A percentile compares a stretch with the other conserved stretches of the same genome.
These are phyloP conservation scores for Phymatotrichopsis omnivora DNA, from an alignment of 2,329 filamentous ascomycete genomes.

Conservation along the genomic window DNA sequence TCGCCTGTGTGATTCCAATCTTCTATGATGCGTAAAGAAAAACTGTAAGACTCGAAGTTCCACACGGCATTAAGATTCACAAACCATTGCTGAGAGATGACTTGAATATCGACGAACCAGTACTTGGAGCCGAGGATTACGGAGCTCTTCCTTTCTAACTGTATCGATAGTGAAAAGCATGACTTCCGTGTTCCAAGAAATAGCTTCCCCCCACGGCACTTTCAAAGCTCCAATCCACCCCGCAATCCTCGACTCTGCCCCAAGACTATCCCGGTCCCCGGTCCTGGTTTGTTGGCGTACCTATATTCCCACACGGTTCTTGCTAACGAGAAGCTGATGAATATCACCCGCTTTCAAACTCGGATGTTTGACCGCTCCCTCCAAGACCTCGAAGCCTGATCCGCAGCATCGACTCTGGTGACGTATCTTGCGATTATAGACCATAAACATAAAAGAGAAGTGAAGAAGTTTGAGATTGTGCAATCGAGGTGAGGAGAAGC, in stretches of 20 bases:
- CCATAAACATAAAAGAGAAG: too few relatives aligned
- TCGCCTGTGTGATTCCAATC: conserved; percentile 36
- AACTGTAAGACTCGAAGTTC: conserved; percentile 53
- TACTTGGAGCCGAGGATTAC: too few relatives aligned
- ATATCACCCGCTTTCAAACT: conserved; percentile 40
- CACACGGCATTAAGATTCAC: conserved; percentile 58
- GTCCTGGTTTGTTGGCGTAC: conserved; percentile 43
- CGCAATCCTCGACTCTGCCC: not conserved
- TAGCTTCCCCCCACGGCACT: conserved; percentile 53
- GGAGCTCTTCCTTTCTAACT: too few relatives aligned
- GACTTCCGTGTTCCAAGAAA: conserved; percentile 56
- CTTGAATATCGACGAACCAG: too few relatives aligned
- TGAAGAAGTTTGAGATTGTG: conserved; percentile 43
- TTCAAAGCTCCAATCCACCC: conserved; percentile 30
- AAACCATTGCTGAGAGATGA: too few relatives aligned
- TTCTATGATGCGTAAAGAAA: conserved; percentile 36
- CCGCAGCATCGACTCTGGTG: conserved; percentile 49
- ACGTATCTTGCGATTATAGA: conserved; percentile 45
- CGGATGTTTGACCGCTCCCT: conserved; percentile 48
- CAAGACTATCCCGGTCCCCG: conserved; percentile 28
- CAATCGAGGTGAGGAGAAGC: conserved; percentile 60
- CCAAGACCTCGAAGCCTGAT: conserved; percentile 55
- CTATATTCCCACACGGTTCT: conserved; percentile 53
- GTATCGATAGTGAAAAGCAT: conserved; percentile 63
- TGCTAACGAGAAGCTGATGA: conserved; percentile 31